Percentiles rank a stretch among this genome's conserved stretches.
phyloP scores from a whole-genome alignment of 1,284 basidiomycete species.

The Tilletia setariae region DNA sequence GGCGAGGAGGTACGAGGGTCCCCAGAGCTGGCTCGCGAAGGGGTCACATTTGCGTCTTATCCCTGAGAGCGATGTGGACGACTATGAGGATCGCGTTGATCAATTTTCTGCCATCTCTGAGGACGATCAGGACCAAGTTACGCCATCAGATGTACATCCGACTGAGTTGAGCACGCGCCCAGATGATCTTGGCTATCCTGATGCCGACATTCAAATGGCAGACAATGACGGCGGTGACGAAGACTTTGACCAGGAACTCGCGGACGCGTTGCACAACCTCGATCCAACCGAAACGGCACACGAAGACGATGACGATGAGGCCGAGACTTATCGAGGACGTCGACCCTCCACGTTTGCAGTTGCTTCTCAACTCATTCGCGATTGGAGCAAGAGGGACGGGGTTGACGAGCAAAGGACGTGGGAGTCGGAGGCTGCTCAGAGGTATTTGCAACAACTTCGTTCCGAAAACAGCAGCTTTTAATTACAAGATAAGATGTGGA shows the following conservation, averaged over 20 bases:
- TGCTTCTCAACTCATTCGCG: not conserved
- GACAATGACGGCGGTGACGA: not conserved
- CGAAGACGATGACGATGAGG: not conserved
- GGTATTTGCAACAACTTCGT: not conserved
- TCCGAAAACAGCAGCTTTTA: not conserved
- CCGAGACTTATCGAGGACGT: not conserved
- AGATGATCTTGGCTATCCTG: not conserved
- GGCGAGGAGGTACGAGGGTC: not conserved
- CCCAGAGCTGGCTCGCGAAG: not conserved
- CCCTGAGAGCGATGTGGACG: conserved; percentile 4
- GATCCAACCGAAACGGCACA: not conserved
- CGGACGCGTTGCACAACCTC: not conserved
- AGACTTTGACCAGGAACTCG: not conserved
- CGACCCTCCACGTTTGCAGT: not conserved
- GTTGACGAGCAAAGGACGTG: not conserved
- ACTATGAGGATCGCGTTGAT: not conserved
- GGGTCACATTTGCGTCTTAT: not conserved
- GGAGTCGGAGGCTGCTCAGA: conserved; percentile 8
- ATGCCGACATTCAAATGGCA: not conserved
- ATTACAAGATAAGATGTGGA: not conserved
- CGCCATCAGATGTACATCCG: not conserved
- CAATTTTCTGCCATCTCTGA: not conserved
- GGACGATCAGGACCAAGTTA: not conserved
- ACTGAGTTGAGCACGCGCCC: not conserved
- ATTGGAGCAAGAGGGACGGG: not conserved